Base-by-base conservation (phyloP, 306 rosid species). In the Prunus padus region DNA sequence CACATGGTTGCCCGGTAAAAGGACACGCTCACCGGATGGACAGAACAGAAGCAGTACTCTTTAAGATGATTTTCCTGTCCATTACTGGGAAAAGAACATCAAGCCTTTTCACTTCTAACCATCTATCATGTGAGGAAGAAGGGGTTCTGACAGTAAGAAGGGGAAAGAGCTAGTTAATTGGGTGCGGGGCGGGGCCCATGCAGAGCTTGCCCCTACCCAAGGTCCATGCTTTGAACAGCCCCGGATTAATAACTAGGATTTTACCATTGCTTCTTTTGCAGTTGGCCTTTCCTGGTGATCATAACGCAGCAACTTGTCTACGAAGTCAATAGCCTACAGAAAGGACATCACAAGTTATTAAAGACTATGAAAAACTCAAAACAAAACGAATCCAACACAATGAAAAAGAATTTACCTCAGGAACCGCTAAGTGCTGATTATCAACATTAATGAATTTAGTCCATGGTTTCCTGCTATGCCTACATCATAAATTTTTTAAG, bases 231-330 rank as follows among this genome's bases (percentile, higher is more conserved):
- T 30, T 62, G 22, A 62, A 8, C 11, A 15, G 11, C 14, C 22
- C 23, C 20, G 44, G 22, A 20, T 62, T 19, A 4, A 59, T 45
- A 13, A 28, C 44, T 26, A 23, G 12, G 70, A 30, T 40, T 56
- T 83, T 87, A 93, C 98, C 98, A 93, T 91, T 74, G 97, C 98
- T 91, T 93, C 98, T 82, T 87, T 93, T 52, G 98, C 97, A 49
- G 98, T 91, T 19, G 93, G 98, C 45, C 98, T 89, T 68, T 93
- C 98, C 85, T 89, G 98, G 88, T 93, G 97, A 85, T 93, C 98
- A 76, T 91, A 93, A 3, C 86, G 90, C 28, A 93, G 83, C 66
- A 93, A 82, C 84, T 83, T 93, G 87, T 93, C 98, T 37, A 89
- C 88, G 80, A 93, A 93, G 82, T 93, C 97, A 65, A 93, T 74